Evolutionary conservation across 129 eudicot species (phyloP), one percentile per base, ranked within the genome.

Genomic region (Flaveria linearis): DNA sequence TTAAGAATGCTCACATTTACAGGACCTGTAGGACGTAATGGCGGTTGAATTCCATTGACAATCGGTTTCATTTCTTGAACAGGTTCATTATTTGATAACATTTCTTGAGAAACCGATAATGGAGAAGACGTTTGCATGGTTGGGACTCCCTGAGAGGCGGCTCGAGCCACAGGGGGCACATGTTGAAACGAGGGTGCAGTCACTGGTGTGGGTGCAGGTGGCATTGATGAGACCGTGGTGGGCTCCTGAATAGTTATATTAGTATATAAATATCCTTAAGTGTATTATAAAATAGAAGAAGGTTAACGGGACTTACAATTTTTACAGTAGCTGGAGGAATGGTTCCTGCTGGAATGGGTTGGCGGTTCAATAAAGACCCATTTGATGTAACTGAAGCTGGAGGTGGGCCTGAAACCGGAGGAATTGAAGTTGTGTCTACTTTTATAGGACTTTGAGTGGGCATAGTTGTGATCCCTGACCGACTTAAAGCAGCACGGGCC

Each of bases 51-150:
- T 56, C 85, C 81, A 23, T 71, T 86, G 2, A 88, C 96, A 26
- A 72, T 66, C 15, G 98, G 97, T 71, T 94, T 94, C 81, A 83
- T 72, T 60, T 94, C 98, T 78, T 82, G 91, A 42, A 81, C 74
- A 0, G 12, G 70, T 23, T 93, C 96, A 20, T 70, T 87, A 57
- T 72, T 78, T 33, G 93, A 78, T 26, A 79, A 52, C 85, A 86
- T 84, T 26, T 94, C 98, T 71, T 91, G 96, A 53, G 98, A 84
- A 15, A 86, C 82, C 20, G 96, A 86, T 56, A 91, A 67, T 2
- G 98, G 98, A 68, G 98, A 91, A 72, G 97, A 85, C 10, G 93
- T 80, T 83, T 91, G 98, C 85, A 91, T 72, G 76, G 68, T 81
- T 28, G 96, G 87, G 43, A 84, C 76, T 50, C 86, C 83, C 78